phyloP scores from a whole-genome alignment of 2,329 filamentous ascomycete genomes.

The Sporothrix globosa region DNA sequence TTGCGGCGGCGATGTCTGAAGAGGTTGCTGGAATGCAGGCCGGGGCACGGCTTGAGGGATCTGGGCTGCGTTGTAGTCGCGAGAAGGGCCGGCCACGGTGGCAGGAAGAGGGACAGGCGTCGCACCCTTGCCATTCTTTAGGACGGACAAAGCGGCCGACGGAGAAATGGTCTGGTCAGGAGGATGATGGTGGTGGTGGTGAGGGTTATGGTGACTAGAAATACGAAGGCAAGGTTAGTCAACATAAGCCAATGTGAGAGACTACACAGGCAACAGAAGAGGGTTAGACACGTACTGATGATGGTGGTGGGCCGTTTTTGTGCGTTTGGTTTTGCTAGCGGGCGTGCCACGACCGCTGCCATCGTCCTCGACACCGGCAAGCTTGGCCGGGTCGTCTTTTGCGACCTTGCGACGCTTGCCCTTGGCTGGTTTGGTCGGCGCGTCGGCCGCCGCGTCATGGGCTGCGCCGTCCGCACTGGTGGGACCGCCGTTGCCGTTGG shows the following conservation, averaged over 20 bases:
- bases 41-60: constrained; percentile 51
- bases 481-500: constrained; percentile 39
- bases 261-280: not conserved
- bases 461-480: constrained; percentile 45
- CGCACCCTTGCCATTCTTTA: constrained; percentile 56
- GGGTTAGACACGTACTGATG: constrained; percentile 59
- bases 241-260: not conserved
- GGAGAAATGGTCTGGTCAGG: constrained; percentile 50
- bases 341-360: constrained; percentile 65
- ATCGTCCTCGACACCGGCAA: constrained; percentile 72
- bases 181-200: constrained; percentile 59
- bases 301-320: constrained; percentile 68
- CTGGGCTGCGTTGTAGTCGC: constrained; percentile 46
- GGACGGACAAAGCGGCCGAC: constrained; percentile 48
- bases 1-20: constrained; percentile 18
- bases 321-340: constrained; percentile 62
- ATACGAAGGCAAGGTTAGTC: not conserved
- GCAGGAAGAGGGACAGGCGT: constrained; percentile 53
- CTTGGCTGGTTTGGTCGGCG: constrained; percentile 48
- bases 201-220: constrained; percentile 55
- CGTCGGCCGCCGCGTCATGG: constrained; percentile 51
- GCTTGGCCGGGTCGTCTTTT: constrained; percentile 72
- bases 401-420: constrained; percentile 66
- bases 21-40: constrained; percentile 34
- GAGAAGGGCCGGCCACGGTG: constrained; percentile 39